These are phyloP conservation scores for Fonsecaea nubica DNA, from an alignment of 2,329 filamentous ascomycete genomes.

Conservation along the genomic window DNA sequence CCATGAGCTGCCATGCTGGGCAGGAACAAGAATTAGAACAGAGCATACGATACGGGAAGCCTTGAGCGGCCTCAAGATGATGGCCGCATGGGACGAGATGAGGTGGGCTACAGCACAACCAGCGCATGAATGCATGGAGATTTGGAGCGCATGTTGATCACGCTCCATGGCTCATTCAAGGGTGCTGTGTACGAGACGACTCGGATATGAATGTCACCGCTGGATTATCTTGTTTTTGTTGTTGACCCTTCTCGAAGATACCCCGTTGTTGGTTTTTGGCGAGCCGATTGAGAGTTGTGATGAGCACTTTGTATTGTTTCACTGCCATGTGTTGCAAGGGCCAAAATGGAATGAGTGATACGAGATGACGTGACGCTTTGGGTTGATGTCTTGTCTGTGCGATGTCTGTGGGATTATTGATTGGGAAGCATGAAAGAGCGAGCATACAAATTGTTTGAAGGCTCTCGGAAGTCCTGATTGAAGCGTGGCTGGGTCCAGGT, in stretches of 20 bases:
- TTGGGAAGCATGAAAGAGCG: background rate
- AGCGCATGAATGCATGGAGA: background rate
- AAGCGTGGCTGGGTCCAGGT: background rate
- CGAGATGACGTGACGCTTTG: background rate
- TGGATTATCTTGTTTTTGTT: constrained; percentile 1
- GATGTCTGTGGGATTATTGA: background rate
- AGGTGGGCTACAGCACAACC: background rate
- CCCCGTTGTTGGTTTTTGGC: background rate
- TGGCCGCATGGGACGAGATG: background rate
- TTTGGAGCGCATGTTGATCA: background rate
- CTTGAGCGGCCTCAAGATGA: background rate
- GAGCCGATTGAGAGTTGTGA: background rate
- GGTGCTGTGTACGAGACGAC: background rate
- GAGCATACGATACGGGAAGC: background rate
- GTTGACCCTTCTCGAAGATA: background rate
- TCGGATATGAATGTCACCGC: background rate
- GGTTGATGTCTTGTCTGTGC: background rate
- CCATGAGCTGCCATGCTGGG: background rate
- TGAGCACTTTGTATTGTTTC: background rate
- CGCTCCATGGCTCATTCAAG: background rate
- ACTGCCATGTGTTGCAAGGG: background rate
- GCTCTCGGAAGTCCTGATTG: background rate
- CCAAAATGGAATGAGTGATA: background rate
- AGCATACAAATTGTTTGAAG: background rate
- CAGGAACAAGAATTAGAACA: background rate